phyloP scores from a whole-genome alignment of 306 rosid species.

The Cucurbita moschata region DNA sequence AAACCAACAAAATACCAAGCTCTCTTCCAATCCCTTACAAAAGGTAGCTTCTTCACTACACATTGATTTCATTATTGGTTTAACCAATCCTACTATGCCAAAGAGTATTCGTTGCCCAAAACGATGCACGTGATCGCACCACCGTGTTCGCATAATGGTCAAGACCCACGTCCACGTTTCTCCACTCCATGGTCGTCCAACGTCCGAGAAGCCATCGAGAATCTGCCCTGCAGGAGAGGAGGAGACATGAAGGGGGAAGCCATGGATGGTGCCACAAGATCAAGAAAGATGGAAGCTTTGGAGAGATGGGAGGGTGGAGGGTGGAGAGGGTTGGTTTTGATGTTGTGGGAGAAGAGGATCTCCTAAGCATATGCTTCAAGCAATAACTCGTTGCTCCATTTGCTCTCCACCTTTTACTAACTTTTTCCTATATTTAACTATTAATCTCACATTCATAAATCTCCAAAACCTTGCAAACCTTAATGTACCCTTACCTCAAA shows the following conservation, averaged over 20 bases:
- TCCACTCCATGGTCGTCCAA: not conserved
- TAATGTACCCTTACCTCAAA: not conserved
- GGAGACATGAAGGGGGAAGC: not conserved
- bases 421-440: slow-evolving; percentile 1
- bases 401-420: slow-evolving; percentile 1
- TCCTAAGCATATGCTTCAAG: slow-evolving; percentile 14
- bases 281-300: not conserved
- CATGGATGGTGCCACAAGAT: not conserved
- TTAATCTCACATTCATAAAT: not conserved
- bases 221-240: not conserved
- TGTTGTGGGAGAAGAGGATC: slow-evolving; percentile 9
- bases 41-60: not conserved
- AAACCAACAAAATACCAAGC: not conserved
- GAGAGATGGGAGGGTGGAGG: not conserved
- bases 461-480: not conserved
- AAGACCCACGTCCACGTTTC: not conserved
- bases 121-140: not conserved
- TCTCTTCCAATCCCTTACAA: not conserved
- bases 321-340: not conserved
- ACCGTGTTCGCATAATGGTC: not conserved
- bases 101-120: slow-evolving; percentile 13
- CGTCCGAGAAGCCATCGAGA: not conserved
- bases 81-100: slow-evolving; percentile 1
- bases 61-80: not conserved
- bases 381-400: slow-evolving; percentile 10